Evolutionary conservation across 192 early-diverging fungal genomes (phyloP), one percentile per base, ranked within the genome.

Genomic region (Ambispora gerdemannii): DNA sequence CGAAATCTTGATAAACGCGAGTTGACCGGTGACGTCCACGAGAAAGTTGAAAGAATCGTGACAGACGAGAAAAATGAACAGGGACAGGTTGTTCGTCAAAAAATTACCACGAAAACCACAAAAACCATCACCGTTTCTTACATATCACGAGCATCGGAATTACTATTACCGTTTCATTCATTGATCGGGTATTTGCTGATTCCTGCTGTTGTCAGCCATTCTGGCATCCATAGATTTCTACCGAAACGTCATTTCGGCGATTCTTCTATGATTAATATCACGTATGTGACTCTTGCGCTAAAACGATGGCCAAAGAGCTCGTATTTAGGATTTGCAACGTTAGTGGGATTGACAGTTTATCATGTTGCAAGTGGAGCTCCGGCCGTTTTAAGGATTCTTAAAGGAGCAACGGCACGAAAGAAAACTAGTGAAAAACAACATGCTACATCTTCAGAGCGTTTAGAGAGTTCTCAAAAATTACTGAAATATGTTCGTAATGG

Each of bases 131-230:
- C 65, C 30, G 43, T 19, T n/a, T 68, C 59, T 50, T 35, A 56
- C n/a, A 59, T 65, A 32, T 53, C 47, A 52, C 30, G 53, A 68
- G 43, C 69, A 38, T 3, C 22, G 19, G 20, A 15, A 19, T 49
- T n/a, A 2, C 28, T 74, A 17, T 66, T 77, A 55, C 75, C 75
- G 32, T 75, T 63, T 25, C 73, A 80, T 58, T 73, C 67, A 32
- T 15, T 75, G 7, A 70, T 53, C 11, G 79, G 76, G 15, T 80
- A 76, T 72, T 20, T 77, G 28, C 58, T 80, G 35, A 65, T 71
- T 22, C 79, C 79, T 0, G 1, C 70, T 19, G 79, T 75, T 3
- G 17, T 80, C 7, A 60, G 53, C n/a, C 78, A 80, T 67, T 1
- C 27, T 33, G 17, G 15, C 33, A 0, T 67, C 33, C 15, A 50